These are phyloP conservation scores for Thymus mandschuricus DNA, from an alignment of 257 asterid genomes.

Conservation along the genomic window DNA sequence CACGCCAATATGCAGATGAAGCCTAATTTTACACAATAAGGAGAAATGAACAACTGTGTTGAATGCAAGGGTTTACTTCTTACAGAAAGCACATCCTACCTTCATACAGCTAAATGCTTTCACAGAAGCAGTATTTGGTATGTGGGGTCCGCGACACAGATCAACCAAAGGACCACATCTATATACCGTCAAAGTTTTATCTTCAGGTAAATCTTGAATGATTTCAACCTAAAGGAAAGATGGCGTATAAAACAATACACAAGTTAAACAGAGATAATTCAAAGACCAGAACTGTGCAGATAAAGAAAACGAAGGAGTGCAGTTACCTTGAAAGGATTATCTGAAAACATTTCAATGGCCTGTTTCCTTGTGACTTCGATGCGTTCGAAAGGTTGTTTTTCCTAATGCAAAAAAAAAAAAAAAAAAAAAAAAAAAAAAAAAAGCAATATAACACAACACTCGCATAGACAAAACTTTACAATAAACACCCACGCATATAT, in stretches of 20 bases:
- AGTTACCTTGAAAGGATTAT: conserved; percentile 83
- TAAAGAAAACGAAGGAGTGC: neutral
- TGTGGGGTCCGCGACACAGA: conserved; percentile 98
- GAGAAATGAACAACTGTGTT: conserved; percentile 8
- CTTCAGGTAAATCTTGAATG: conserved; percentile 89
- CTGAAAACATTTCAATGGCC: conserved; percentile 92
- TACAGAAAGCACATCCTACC: conserved; percentile 47
- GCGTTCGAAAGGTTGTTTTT: conserved; percentile 92
- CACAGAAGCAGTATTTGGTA: conserved; percentile 92
- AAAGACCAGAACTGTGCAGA: neutral
- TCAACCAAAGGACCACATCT: conserved; percentile 98
- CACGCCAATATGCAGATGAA: conserved; percentile 99
- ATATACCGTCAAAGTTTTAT: conserved; percentile 90
- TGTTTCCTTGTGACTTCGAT: conserved; percentile 87
- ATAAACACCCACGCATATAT: neutral
- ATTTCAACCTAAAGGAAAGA: conserved; percentile 73
- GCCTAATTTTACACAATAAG: conserved; percentile 55
- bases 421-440: too few species aligned
- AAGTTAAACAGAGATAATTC: neutral
- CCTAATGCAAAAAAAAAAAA: conserved; percentile 67
- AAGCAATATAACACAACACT: conserved; percentile 10
- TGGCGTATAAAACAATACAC: conserved; percentile 17
- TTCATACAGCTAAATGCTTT: conserved; percentile 91
- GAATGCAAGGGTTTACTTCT: conserved; percentile 21
- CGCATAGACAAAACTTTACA: neutral